These are phyloP conservation scores for Xylaria arbuscula DNA, from an alignment of 2,329 filamentous ascomycete species.

Conservation along the genomic window DNA sequence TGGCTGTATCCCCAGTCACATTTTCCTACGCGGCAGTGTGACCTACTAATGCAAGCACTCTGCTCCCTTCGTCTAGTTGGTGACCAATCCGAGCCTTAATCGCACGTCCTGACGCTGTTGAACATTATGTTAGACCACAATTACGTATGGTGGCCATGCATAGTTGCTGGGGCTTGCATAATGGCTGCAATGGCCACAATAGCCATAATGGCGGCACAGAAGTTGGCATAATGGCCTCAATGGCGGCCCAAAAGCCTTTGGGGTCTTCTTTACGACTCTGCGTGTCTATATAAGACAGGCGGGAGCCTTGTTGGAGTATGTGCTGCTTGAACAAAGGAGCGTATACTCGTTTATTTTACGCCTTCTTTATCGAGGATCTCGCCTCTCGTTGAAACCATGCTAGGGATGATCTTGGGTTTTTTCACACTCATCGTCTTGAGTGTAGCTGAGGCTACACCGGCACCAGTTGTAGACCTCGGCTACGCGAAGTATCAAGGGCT, in stretches of 20 bases:
- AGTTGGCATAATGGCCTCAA: not conserved
- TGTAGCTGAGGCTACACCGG: conserved; percentile 28
- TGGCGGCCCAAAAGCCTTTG: not conserved
- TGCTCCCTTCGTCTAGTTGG: conserved; percentile 18
- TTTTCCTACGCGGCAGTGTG: conserved; percentile 18
- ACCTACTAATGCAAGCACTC: conserved; percentile 23
- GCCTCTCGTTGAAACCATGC: conserved; percentile 15
- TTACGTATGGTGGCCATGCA: not conserved
- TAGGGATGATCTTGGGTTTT: conserved; percentile 20
- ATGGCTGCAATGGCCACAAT: not conserved
- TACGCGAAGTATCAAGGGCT: conserved; percentile 60
- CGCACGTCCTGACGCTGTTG: not conserved
- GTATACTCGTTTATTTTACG: not conserved
- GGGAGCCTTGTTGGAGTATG: not conserved
- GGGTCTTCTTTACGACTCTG: not conserved
- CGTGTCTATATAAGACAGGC: conserved; percentile 17
- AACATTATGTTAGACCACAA: not conserved
- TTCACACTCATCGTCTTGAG: conserved; percentile 12
- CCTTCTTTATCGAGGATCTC: not conserved
- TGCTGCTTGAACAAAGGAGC: not conserved
- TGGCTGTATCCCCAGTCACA: not conserved
- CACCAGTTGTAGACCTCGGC: conserved; percentile 55
- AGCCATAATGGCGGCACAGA: not conserved
- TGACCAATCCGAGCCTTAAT: conserved; percentile 1
- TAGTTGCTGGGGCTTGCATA: not conserved